Percentiles rank a stretch among this genome's conserved stretches.
These are phyloP conservation scores for Phytophthora cactorum DNA, from an alignment of 352 stramenopile species.

Conservation along the genomic window DNA sequence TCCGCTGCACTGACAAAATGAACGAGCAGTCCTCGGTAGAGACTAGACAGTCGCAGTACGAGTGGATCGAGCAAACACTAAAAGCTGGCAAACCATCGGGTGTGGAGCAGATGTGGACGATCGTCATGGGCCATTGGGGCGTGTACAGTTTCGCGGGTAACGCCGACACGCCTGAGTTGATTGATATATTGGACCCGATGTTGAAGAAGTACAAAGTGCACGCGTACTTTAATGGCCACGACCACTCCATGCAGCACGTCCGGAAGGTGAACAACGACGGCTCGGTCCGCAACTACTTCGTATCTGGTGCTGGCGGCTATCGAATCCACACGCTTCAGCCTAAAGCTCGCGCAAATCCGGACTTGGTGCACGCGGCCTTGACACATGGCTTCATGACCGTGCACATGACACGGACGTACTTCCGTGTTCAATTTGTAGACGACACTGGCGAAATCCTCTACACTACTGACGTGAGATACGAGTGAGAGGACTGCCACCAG, in stretches of 20 bases:
- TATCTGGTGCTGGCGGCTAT: conserved; percentile 83
- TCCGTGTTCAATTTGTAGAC: conserved; percentile 82
- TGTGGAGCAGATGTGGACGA: conserved; percentile 85
- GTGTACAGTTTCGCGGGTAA: conserved; percentile 89
- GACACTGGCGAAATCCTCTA: conserved; percentile 75
- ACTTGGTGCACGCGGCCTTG: conserved; percentile 85
- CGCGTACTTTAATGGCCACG: conserved; percentile 89
- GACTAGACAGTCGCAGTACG: conserved; percentile 71
- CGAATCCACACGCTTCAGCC: conserved; percentile 68
- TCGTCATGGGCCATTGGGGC: conserved; percentile 86
- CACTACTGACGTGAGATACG: conserved; percentile 76
- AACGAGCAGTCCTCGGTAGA: conserved; percentile 70
- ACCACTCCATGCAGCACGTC: conserved; percentile 88
- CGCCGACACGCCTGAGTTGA: conserved; percentile 78
- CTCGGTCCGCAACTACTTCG: conserved; percentile 77
- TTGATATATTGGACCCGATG: conserved; percentile 71
- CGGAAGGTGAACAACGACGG: conserved; percentile 48
- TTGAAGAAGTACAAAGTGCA: conserved; percentile 85
- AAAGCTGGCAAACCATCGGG: conserved; percentile 60
- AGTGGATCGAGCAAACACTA: conserved; percentile 78
- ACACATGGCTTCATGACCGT: conserved; percentile 88
- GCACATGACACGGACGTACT: conserved; percentile 63
- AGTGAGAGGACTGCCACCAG: conserved; percentile 6
- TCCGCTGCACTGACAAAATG: conserved; percentile 81
- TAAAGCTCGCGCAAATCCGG: conserved; percentile 65